phyloP scores from a whole-genome alignment of 371 early-diverging fungal genomes.

The Mortierella sp. region DNA sequence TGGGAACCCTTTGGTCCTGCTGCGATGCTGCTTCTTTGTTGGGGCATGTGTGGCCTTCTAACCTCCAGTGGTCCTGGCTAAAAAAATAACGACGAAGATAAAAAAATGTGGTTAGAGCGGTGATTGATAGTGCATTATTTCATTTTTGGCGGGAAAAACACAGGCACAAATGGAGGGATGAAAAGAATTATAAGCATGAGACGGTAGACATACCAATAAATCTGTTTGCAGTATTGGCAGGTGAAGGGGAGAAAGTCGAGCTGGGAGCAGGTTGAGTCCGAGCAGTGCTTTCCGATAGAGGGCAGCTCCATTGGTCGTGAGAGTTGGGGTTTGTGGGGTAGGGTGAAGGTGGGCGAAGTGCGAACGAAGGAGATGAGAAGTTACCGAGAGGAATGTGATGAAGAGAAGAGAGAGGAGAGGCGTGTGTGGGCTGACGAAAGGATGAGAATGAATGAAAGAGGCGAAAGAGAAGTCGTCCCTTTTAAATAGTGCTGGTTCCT shows the following conservation, averaged over 20 bases:
- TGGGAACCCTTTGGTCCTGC: constrained; percentile 64
- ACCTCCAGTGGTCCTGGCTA: constrained; percentile 75
- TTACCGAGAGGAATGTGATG: too few relatives aligned
- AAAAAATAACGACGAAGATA: background rate
- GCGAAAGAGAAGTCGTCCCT: too few relatives aligned
- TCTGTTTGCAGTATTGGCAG: constrained; percentile 69
- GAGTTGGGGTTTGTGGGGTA: background rate
- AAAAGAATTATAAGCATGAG: background rate
- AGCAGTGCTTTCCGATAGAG: constrained; percentile 70
- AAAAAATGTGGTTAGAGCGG: background rate
- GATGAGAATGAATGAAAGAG: too few relatives aligned
- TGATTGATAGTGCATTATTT: background rate
- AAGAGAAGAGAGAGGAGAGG: too few relatives aligned
- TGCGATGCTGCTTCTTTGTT: constrained; percentile 62
- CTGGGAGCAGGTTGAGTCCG: constrained; percentile 62
- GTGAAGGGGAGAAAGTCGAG: constrained; percentile 73
- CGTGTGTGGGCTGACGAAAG: too few relatives aligned
- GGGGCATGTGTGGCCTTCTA: constrained; percentile 70
- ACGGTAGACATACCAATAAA: constrained; percentile 64
- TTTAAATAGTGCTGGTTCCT: too few relatives aligned
- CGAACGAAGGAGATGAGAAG: background rate
- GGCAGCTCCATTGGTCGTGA: constrained; percentile 64
- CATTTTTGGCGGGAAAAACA: constrained; percentile 2
- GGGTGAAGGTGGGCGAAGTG: background rate
- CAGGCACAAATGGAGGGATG: background rate